Evolutionary conservation across 2,329 filamentous ascomycete species (phyloP).

Genomic region (Metarhizium humberi): DNA sequence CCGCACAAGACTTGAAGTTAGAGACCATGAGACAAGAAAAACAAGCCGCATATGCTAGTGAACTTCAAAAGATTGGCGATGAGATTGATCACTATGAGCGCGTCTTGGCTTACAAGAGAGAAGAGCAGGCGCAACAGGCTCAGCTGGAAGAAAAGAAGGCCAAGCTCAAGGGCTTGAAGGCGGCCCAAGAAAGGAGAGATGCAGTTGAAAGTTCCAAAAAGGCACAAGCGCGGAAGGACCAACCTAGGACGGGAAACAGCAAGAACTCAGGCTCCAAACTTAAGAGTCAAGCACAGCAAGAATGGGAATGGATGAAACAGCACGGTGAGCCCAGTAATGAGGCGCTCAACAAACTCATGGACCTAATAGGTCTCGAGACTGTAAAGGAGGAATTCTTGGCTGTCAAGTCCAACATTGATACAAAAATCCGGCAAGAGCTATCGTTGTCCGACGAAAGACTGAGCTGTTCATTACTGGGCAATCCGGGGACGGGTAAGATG

Average conservation of each 20-base stretch:
- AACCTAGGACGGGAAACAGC: neutral
- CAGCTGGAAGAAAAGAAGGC: conserved; percentile 34
- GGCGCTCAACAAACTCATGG: conserved; percentile 55
- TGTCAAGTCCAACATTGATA: conserved; percentile 57
- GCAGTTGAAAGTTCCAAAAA: conserved; percentile 7
- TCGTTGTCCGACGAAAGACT: conserved; percentile 50
- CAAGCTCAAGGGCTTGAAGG: conserved; percentile 34
- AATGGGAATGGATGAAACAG: conserved; percentile 55
- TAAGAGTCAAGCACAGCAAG: conserved; percentile 27
- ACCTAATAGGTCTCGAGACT: conserved; percentile 60
- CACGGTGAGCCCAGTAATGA: conserved; percentile 39
- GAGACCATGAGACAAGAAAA: conserved; percentile 36
- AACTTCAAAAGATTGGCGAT: conserved; percentile 42
- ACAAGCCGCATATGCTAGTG: conserved; percentile 32
- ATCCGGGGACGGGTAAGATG: conserved; percentile 59
- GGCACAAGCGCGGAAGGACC: neutral
- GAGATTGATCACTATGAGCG: conserved; percentile 40
- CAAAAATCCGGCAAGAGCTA: conserved; percentile 44
- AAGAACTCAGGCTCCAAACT: neutral
- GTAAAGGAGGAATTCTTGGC: conserved; percentile 56
- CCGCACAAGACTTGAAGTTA: conserved; percentile 37
- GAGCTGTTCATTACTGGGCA: conserved; percentile 56
- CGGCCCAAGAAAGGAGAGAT: conserved; percentile 13
- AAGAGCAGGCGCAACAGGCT: conserved; percentile 34
- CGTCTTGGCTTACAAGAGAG: conserved; percentile 28